phyloP scores from a whole-genome alignment of 257 asterid genomes.

The Salvia hispanica region DNA sequence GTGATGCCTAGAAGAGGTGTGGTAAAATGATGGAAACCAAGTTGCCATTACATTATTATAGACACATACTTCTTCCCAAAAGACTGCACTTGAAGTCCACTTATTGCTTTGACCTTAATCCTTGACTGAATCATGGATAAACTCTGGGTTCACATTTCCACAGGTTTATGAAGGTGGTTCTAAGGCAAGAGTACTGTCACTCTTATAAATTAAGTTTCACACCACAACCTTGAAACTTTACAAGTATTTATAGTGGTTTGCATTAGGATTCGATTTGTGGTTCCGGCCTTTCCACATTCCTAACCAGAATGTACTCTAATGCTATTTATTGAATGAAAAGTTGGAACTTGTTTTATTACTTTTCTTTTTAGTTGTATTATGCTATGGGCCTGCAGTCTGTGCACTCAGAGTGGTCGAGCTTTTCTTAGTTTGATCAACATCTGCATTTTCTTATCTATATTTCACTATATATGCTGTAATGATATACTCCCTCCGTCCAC shows the following conservation, averaged over 20 bases:
- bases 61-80: neutral
- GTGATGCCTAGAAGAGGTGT: neutral
- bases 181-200: too few relatives aligned
- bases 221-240: too few relatives aligned
- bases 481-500: too few relatives aligned
- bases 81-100: neutral
- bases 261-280: slow-evolving; percentile 14
- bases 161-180: too few relatives aligned
- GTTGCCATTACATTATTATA: neutral
- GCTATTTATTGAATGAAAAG: neutral
- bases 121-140: neutral
- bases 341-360: too few relatives aligned
- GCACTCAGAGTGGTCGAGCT: neutral
- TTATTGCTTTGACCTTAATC: neutral
- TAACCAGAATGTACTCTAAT: neutral
- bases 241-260: slow-evolving; percentile 13
- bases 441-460: slow-evolving; percentile 18
- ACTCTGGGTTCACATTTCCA: neutral
- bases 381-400: too few relatives aligned
- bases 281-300: neutral
- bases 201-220: too few relatives aligned
- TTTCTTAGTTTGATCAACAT: slow-evolving; percentile 24
- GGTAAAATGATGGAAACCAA: neutral
- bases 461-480: slow-evolving; percentile 18
- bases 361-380: too few relatives aligned